A percentile compares a stretch with the other conserved stretches of the same genome.
phyloP scores from a whole-genome alignment of 2,329 filamentous ascomycete species.

The Claviceps africana region DNA sequence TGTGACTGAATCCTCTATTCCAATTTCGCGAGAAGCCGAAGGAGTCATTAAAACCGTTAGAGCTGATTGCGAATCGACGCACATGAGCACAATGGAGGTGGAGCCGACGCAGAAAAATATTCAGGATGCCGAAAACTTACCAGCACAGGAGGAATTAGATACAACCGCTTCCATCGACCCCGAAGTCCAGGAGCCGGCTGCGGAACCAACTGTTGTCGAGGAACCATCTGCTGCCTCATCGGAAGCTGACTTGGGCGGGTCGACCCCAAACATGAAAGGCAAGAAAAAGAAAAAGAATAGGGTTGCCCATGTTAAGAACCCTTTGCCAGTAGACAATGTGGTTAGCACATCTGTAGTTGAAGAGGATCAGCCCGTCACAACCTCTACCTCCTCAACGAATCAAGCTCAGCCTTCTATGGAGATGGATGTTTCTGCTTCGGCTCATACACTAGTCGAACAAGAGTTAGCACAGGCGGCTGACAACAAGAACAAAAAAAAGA shows the following conservation, averaged over 20 bases:
- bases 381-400: background rate
- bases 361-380: background rate
- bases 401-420: background rate
- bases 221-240: constrained; percentile 5
- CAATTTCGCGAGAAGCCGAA: background rate
- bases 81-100: background rate
- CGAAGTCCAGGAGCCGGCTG: no score
- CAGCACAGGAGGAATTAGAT: background rate
- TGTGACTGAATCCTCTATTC: background rate
- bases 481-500: constrained; percentile 10
- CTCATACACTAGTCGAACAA: background rate
- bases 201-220: background rate
- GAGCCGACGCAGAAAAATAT: background rate
- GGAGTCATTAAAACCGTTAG: background rate
- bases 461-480: constrained; percentile 2
- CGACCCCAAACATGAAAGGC: constrained; percentile 7
- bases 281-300: constrained; percentile 10
- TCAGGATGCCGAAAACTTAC: background rate
- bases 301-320: constrained; percentile 7
- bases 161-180: no score
- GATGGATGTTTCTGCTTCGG: background rate
- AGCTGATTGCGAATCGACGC: background rate
- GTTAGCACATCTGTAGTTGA: background rate
- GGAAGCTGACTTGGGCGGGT: constrained; percentile 4
- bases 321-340: constrained; percentile 5